Percentiles rank a stretch among this genome's conserved stretches.
phyloP scores from a whole-genome alignment of 2,329 filamentous ascomycete genomes.

The Orbilia javanica region DNA sequence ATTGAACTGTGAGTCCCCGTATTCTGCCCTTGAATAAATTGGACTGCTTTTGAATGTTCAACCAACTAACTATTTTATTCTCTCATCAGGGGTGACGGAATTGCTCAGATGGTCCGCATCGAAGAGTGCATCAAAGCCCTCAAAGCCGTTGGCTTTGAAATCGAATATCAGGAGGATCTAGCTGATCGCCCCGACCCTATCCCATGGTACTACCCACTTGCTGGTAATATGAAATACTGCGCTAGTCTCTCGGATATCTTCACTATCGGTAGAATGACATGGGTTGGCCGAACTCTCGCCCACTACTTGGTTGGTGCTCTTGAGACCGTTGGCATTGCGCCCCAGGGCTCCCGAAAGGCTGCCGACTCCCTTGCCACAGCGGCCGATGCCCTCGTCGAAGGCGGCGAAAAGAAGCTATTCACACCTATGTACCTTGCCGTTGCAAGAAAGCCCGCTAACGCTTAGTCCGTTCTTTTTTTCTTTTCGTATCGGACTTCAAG shows the following conservation, averaged over 20 bases:
- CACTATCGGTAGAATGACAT: slow-evolving; percentile 90
- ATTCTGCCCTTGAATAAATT: background rate
- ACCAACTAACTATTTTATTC: slow-evolving; percentile 1
- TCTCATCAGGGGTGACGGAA: slow-evolving; percentile 78
- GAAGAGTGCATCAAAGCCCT: slow-evolving; percentile 85
- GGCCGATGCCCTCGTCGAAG: slow-evolving; percentile 86
- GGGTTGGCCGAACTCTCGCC: slow-evolving; percentile 79
- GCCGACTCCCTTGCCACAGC: slow-evolving; percentile 86
- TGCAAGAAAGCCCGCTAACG: slow-evolving; percentile 79
- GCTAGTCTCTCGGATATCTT: slow-evolving; percentile 82
- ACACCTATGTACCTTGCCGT: slow-evolving; percentile 99
- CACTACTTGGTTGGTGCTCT: slow-evolving; percentile 82
- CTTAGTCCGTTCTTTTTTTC: background rate
- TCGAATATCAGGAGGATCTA: slow-evolving; percentile 87
- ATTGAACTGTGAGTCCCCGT: slow-evolving; percentile 77
- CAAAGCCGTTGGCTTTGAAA: slow-evolving; percentile 85
- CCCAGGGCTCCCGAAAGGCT: slow-evolving; percentile 91
- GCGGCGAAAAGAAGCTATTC: slow-evolving; percentile 87
- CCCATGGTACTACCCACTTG: slow-evolving; percentile 95
- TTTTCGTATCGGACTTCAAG: slow-evolving; percentile 19
- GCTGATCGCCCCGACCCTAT: slow-evolving; percentile 79
- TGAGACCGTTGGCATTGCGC: slow-evolving; percentile 81
- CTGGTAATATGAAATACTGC: slow-evolving; percentile 86
- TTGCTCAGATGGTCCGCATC: slow-evolving; percentile 95
- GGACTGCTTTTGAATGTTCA: background rate